These are phyloP conservation scores for Metahyphopichia silvanorum DNA, from an alignment of 805 yeast species.

Conservation along the genomic window DNA sequence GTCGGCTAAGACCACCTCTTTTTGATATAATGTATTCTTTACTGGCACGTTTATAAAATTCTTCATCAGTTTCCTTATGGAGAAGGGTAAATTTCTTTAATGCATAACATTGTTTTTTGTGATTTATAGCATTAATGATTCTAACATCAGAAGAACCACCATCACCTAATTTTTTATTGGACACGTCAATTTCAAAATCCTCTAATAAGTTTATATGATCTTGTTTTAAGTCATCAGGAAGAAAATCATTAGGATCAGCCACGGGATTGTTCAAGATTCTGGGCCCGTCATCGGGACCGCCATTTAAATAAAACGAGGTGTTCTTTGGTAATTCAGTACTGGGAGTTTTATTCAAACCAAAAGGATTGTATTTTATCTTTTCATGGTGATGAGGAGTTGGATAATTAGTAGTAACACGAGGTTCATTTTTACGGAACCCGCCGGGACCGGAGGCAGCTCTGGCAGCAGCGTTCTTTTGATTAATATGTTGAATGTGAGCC, in stretches of 20 bases:
- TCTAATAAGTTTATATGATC: slow-evolving; percentile 47
- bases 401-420: slow-evolving; percentile 3
- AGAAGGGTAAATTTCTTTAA: slow-evolving; percentile 63
- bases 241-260: slow-evolving; percentile 59
- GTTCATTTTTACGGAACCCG: slow-evolving; percentile 7
- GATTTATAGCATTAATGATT: slow-evolving; percentile 29
- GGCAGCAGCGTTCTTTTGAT: slow-evolving; percentile 22
- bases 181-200: slow-evolving; percentile 46
- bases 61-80: slow-evolving; percentile 58
- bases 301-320: slow-evolving; percentile 24
- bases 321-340: slow-evolving; percentile 22
- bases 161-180: slow-evolving; percentile 53
- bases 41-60: slow-evolving; percentile 61
- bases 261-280: slow-evolving; percentile 59
- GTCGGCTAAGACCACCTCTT: slow-evolving; percentile 51
- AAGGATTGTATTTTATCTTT: slow-evolving; percentile 63
- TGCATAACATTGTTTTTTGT: slow-evolving; percentile 53
- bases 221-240: slow-evolving; percentile 55
- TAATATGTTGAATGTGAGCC: slow-evolving; percentile 32
- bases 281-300: slow-evolving; percentile 41
- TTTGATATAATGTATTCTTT: slow-evolving; percentile 65
- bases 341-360: slow-evolving; percentile 45
- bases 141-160: slow-evolving; percentile 74
- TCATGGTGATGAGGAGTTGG: slow-evolving; percentile 19
- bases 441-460: slow-evolving; percentile 11